These are phyloP conservation scores for Ceratorhiza oryzae-sativae DNA, from an alignment of 1,284 basidiomycete species.

Conservation along the genomic window DNA sequence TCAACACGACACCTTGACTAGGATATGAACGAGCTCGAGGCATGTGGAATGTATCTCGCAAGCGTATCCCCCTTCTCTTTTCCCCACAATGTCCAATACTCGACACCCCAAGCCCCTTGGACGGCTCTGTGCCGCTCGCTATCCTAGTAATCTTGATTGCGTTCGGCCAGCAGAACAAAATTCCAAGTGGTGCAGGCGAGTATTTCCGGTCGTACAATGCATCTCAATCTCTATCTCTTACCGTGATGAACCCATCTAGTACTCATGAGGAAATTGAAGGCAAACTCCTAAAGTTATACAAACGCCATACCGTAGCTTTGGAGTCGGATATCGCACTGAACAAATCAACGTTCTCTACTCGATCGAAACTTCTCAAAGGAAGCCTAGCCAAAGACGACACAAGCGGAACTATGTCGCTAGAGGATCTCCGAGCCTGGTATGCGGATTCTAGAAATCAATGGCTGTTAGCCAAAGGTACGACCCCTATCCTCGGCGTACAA, in stretches of 20 bases:
- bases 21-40: slow-evolving; percentile 3
- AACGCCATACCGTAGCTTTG: slow-evolving; percentile 21
- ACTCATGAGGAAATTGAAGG: slow-evolving; percentile 38
- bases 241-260: background rate
- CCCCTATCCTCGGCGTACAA: background rate
- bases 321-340: slow-evolving; percentile 30
- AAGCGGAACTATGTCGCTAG: slow-evolving; percentile 12
- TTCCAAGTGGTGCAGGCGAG: slow-evolving; percentile 36
- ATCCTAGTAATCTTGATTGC: slow-evolving; percentile 11
- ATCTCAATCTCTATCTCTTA: background rate
- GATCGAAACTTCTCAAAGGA: slow-evolving; percentile 22
- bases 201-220: background rate
- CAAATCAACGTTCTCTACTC: slow-evolving; percentile 5
- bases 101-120: background rate
- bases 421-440: slow-evolving; percentile 29
- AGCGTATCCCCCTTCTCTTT: background rate
- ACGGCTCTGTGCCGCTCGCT: slow-evolving; percentile 9
- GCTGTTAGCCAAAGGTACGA: slow-evolving; percentile 32
- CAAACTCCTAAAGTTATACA: slow-evolving; percentile 36
- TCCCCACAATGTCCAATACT: background rate
- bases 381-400: background rate
- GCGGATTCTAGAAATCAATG: slow-evolving; percentile 29
- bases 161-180: slow-evolving; percentile 20
- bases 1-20: slow-evolving; percentile 3
- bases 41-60: background rate